These are phyloP conservation scores for Hypoxylon rubiginosum DNA, from an alignment of 2,329 filamentous ascomycete genomes.

Conservation along the genomic window DNA sequence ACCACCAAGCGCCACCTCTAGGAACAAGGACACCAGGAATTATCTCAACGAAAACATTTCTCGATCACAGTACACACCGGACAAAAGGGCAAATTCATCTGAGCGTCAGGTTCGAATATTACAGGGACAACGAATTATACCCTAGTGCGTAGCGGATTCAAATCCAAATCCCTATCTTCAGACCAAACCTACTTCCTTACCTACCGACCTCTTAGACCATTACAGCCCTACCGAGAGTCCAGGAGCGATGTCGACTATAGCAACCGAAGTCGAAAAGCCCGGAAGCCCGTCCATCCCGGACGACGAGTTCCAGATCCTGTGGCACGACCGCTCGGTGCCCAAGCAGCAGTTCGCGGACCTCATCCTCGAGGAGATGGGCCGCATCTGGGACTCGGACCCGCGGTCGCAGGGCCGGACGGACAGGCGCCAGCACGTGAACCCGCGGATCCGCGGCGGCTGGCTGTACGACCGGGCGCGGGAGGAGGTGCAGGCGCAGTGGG, in stretches of 20 bases:
- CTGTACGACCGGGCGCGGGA: constrained; percentile 11
- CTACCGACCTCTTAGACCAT: background rate
- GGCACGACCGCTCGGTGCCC: background rate
- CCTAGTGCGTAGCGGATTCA: background rate
- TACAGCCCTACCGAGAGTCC: no score
- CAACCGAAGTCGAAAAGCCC: background rate
- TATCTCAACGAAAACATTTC: background rate
- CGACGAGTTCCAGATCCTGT: background rate
- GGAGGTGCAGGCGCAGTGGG: constrained; percentile 16
- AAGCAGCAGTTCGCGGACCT: constrained; percentile 13
- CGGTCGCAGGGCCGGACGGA: background rate
- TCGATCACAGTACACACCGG: background rate
- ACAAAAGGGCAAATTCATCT: background rate
- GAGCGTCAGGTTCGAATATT: background rate
- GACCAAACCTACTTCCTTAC: background rate
- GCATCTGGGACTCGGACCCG: constrained; percentile 15
- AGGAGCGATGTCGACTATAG: background rate
- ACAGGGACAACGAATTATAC: background rate
- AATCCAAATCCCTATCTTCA: background rate
- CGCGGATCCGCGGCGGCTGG: constrained; percentile 1
- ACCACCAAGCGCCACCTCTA: background rate
- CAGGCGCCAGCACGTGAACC: constrained; percentile 2
- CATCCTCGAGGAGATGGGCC: constrained; percentile 16
- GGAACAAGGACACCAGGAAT: background rate
- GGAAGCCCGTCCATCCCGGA: background rate